Conservation (phyloP, 306 rosid genomes). For the Quercus rubra region DNA sequence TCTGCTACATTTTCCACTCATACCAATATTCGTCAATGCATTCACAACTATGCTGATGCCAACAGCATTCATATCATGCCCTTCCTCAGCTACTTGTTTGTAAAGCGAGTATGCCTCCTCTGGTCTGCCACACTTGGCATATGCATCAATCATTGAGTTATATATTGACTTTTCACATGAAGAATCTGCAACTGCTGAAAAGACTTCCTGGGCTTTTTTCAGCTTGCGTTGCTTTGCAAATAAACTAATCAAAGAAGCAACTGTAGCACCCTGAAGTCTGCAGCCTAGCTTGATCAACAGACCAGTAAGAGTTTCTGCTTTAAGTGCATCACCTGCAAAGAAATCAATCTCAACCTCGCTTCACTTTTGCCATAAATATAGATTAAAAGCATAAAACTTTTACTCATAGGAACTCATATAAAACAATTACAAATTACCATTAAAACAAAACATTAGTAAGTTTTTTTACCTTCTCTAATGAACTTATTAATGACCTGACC, state of each 20-base stretch:
- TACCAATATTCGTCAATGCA: slow-evolving; percentile 74
- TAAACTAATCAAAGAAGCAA: slow-evolving; percentile 60
- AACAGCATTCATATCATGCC: slow-evolving; percentile 65
- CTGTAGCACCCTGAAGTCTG: slow-evolving; percentile 50
- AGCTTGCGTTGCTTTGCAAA: slow-evolving; percentile 66
- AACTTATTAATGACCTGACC: slow-evolving; percentile 47
- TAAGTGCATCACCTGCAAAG: slow-evolving; percentile 67
- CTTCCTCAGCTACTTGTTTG: slow-evolving; percentile 50
- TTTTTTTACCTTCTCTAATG: slow-evolving; percentile 60
- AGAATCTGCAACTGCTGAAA: slow-evolving; percentile 53
- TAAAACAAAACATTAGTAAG: neutral
- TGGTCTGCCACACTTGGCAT: slow-evolving; percentile 68
- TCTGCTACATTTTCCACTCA: neutral
- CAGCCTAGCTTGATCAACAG: slow-evolving; percentile 44
- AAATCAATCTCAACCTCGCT: neutral
- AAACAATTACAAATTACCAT: neutral
- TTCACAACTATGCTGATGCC: slow-evolving; percentile 79
- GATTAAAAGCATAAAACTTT: slow-evolving; percentile 11
- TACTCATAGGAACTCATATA: neutral
- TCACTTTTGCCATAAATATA: slow-evolving; percentile 11
- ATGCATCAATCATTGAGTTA: slow-evolving; percentile 79
- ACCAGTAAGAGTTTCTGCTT: slow-evolving; percentile 54
- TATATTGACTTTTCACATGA: slow-evolving; percentile 35
- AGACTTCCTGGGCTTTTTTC: slow-evolving; percentile 67
- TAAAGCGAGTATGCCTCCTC: slow-evolving; percentile 73